A percentile compares a stretch with the other conserved stretches of the same genome.
phyloP scores from a whole-genome alignment of 2,329 filamentous ascomycete species.

The Neonectria faginata region DNA sequence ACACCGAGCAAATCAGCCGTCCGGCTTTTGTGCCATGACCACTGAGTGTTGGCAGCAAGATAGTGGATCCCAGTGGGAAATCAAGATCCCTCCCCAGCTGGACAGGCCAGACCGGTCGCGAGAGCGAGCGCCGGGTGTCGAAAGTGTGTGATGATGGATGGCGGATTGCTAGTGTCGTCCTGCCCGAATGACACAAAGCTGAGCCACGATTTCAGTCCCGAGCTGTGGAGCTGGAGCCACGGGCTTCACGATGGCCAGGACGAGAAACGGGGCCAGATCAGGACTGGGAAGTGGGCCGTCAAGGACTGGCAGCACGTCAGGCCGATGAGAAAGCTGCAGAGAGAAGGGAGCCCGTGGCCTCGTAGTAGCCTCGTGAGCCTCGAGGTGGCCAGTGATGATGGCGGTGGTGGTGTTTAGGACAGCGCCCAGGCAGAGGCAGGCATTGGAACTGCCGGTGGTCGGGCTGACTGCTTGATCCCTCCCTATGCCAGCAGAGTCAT shows the following conservation, averaged over 20 bases:
- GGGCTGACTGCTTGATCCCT: not conserved
- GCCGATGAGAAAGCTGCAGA: slow-evolving; percentile 29
- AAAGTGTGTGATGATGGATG: slow-evolving; percentile 14
- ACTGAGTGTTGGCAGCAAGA: slow-evolving; percentile 31
- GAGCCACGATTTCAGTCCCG: slow-evolving; percentile 45
- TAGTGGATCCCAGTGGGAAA: slow-evolving; percentile 32
- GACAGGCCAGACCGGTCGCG: slow-evolving; percentile 15
- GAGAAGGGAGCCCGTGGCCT: not conserved
- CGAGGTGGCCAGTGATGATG: not conserved
- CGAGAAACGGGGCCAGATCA: slow-evolving; percentile 24
- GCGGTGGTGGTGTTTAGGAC: slow-evolving; percentile 12
- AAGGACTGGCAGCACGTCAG: slow-evolving; percentile 40
- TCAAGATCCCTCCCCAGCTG: slow-evolving; percentile 30
- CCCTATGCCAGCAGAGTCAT: not conserved
- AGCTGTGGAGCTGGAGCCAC: slow-evolving; percentile 31
- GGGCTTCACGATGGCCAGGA: slow-evolving; percentile 30
- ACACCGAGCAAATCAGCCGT: slow-evolving; percentile 33
- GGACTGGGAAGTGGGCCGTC: slow-evolving; percentile 35
- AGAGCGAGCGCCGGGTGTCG: slow-evolving; percentile 1
- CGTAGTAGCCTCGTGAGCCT: slow-evolving; percentile 8
- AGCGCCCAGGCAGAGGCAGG: slow-evolving; percentile 13
- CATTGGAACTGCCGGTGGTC: slow-evolving; percentile 18
- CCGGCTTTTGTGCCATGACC: slow-evolving; percentile 24
- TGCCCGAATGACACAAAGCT: slow-evolving; percentile 37
- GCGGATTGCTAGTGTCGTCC: slow-evolving; percentile 30